Evolutionary conservation across 495 filamentous ascomycete species (phyloP).

Genomic region (Gamarada debralockiae): DNA sequence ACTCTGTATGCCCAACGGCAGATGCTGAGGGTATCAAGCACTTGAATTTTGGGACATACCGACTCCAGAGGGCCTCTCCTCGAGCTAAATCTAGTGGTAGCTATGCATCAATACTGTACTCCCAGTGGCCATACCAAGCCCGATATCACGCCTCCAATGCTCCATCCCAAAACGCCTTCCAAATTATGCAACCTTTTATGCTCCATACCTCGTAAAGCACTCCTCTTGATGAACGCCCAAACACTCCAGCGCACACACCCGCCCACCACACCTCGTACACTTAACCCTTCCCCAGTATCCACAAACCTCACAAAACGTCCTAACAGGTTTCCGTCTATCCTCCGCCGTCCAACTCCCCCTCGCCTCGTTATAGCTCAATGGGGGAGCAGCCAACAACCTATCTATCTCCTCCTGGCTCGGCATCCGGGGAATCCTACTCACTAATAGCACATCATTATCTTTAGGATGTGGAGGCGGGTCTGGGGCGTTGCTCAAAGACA

Average conservation of each 20-base stretch:
- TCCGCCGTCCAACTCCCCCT: conserved; percentile 52
- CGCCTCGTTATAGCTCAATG: conserved; percentile 76
- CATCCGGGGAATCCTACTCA: conserved; percentile 55
- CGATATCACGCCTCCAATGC: too few relatives aligned
- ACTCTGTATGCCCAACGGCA: too few relatives aligned
- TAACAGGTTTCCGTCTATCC: conserved; percentile 46
- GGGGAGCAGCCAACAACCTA: conserved; percentile 62
- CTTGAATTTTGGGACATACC: too few relatives aligned
- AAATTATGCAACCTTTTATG: conserved; percentile 33
- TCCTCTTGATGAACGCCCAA: conserved; percentile 75
- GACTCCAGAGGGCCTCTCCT: too few relatives aligned
- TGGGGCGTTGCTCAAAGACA: conserved; percentile 10
- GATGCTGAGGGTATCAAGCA: too few relatives aligned
- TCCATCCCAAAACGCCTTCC: not conserved
- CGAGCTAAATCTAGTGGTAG: too few relatives aligned
- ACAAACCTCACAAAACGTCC: conserved; percentile 82
- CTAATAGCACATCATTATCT: conserved; percentile 61
- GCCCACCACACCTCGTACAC: conserved; percentile 77
- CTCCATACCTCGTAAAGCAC: conserved; percentile 63
- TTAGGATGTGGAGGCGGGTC: conserved; percentile 35
- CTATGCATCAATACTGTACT: too few relatives aligned
- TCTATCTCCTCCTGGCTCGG: conserved; percentile 67
- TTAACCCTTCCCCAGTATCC: conserved; percentile 88
- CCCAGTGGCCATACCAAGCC: too few relatives aligned
- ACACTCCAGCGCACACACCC: conserved; percentile 81